Percentiles rank a stretch among this genome's conserved stretches.
Evolutionary conservation across 1,284 basidiomycete species (phyloP).

Genomic region (Marasmius fiardii): DNA sequence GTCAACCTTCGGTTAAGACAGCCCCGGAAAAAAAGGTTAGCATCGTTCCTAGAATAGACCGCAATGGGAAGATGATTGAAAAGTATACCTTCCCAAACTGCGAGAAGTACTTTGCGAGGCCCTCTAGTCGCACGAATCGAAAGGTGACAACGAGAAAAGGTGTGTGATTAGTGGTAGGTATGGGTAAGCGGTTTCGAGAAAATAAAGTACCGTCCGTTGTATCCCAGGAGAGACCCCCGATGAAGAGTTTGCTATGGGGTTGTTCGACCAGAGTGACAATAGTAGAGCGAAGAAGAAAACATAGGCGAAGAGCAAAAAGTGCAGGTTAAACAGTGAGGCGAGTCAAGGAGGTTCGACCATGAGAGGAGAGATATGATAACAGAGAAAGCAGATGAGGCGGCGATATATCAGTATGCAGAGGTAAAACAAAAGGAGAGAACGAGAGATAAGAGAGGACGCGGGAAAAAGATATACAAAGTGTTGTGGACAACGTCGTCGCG

Average conservation of each 20-base stretch:
- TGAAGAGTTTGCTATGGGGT: constrained; percentile 91
- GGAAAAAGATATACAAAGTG: background rate
- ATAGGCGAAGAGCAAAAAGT: constrained; percentile 8
- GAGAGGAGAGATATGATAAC: constrained; percentile 13
- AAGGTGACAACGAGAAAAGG: constrained; percentile 27
- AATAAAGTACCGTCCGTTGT: constrained; percentile 86
- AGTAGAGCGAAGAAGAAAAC: constrained; percentile 15
- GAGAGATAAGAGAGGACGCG: too few relatives aligned
- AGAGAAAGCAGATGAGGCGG: constrained; percentile 18
- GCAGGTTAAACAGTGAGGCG: constrained; percentile 8
- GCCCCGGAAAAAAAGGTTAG: background rate
- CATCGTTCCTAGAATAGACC: background rate
- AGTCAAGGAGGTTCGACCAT: constrained; percentile 18
- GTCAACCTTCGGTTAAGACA: constrained; percentile 55
- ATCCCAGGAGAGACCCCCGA: constrained; percentile 97
- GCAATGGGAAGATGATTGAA: constrained; percentile 15
- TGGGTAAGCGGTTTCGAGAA: constrained; percentile 34
- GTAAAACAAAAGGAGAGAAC: background rate
- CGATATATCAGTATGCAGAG: constrained; percentile 20
- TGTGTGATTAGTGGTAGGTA: constrained; percentile 33
- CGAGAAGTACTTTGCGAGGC: constrained; percentile 67
- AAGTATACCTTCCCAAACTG: constrained; percentile 65
- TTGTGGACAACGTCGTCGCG: background rate
- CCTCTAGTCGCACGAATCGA: constrained; percentile 41
- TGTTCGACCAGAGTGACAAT: constrained; percentile 28